Evolutionary conservation across 1,284 basidiomycete genomes (phyloP), one percentile per base, ranked within the genome.

Genomic region (Ceratobasidium sp.): DNA sequence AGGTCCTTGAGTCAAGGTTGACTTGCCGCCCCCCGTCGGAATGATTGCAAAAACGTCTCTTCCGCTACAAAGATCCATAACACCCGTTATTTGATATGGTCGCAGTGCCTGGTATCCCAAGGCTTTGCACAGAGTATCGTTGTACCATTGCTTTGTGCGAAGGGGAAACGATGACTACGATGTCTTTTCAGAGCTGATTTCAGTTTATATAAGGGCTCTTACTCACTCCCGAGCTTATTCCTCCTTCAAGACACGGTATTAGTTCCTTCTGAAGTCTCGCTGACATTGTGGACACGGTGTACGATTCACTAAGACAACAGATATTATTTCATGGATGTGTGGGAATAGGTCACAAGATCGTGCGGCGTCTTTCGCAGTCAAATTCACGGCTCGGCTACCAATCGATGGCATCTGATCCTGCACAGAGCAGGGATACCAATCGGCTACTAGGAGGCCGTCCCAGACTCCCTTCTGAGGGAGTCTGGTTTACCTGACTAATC

Each of bases 311-410:
- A 13, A 30, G 28, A 13, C 30, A n/a, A 18, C 7, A 30, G 3
- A 55, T 30, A 30, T 28, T 30, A 30, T 11, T 30, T 55, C 28
- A 55, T 55, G 13, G 54, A 30, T 8, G 18, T 28, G 54, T 55
- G 54, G 23, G 54, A 55, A 55, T 35, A 30, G 16, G 32, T 55
- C 54, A 55, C 54, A 35, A 18, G 54, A 35, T 55, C 11, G n/a
- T 28, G 11, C 30, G 30, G 23, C 26, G 26, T 23, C n/a, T 28
- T 16, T 13, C 54, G 18, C 26, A 28, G n/a, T 28, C 30, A 35
- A n/a, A 16, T 28, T 35, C 18, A 30, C 11, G 23, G 26, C 54
- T 18, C 26, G 32, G n/a, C 30, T 23, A 50, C 30, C 26, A 14
- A 30, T 28, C n/a, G 3, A 52, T 52, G 21, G 8, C 11, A 23